These are phyloP conservation scores for Calocera viscosa DNA, from an alignment of 768 basidiomycete species.

Conservation along the genomic window DNA sequence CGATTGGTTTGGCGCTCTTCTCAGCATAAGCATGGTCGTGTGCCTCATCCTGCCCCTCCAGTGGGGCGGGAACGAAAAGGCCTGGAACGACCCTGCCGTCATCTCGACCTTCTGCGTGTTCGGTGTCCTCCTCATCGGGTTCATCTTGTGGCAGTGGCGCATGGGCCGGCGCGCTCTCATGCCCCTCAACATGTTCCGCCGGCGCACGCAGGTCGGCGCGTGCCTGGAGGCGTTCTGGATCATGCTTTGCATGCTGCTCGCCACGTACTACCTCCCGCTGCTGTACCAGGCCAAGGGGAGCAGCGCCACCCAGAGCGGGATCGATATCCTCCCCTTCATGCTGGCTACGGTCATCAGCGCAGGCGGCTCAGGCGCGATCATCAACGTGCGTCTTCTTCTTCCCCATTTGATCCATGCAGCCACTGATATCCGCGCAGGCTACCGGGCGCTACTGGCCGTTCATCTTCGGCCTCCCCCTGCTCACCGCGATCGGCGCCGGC, in stretches of 20 bases:
- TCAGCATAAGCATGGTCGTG: conserved; percentile 27
- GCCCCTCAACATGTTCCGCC: conserved; percentile 24
- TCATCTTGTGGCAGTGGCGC: conserved; percentile 27
- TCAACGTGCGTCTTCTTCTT: conserved; percentile 19
- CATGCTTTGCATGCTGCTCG: conserved; percentile 12
- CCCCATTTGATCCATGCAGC: conserved; percentile 21
- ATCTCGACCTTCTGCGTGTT: conserved; percentile 25
- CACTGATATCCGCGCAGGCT: conserved; percentile 12
- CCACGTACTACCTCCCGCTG: conserved; percentile 20
- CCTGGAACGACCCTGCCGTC: conserved; percentile 31
- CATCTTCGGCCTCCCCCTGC: conserved; percentile 27
- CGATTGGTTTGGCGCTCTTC: conserved; percentile 31
- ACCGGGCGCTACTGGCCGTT: conserved; percentile 29
- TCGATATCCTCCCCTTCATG: conserved; percentile 28
- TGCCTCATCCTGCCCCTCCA: conserved; percentile 31
- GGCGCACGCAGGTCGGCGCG: conserved; percentile 19
- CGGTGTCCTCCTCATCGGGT: conserved; percentile 24
- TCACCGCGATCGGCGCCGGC: conserved; percentile 28
- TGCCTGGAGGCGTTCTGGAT: conserved; percentile 23
- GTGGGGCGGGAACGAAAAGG: conserved; percentile 33
- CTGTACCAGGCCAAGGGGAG: conserved; percentile 26
- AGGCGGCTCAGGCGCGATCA: conserved; percentile 22
- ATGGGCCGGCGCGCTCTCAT: conserved; percentile 30
- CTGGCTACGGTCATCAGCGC: conserved; percentile 18
- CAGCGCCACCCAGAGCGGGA: conserved; percentile 25